phyloP scores from a whole-genome alignment of 495 filamentous ascomycete species.

The Hypoxylon intermedium region DNA sequence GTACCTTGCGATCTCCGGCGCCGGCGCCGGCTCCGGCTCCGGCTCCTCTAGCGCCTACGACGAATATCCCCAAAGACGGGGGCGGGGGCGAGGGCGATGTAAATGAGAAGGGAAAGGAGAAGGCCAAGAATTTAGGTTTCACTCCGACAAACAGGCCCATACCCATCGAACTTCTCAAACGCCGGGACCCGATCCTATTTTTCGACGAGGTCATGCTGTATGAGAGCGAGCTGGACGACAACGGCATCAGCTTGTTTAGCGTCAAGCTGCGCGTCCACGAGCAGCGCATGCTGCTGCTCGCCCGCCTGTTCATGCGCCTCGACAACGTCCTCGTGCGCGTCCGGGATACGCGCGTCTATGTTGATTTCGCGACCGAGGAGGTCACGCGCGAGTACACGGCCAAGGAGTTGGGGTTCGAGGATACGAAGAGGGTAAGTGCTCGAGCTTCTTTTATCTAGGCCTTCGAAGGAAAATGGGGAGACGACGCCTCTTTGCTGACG shows the following conservation, averaged over 20 bases:
- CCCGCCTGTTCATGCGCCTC: constrained; percentile 90
- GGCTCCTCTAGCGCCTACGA: neutral
- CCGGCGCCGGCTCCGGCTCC: neutral
- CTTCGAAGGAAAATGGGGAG: neutral
- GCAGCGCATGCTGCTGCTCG: constrained; percentile 79
- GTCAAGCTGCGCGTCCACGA: constrained; percentile 94
- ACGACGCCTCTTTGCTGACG: constrained; percentile 1
- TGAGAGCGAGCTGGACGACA: constrained; percentile 97
- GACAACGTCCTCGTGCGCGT: constrained; percentile 88
- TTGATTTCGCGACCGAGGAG: constrained; percentile 83
- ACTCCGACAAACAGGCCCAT: constrained; percentile 65
- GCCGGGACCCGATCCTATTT: constrained; percentile 87
- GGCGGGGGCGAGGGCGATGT: neutral
- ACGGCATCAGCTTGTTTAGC: constrained; percentile 86
- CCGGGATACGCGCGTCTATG: constrained; percentile 87
- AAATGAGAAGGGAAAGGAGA: neutral
- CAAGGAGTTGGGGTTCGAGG: constrained; percentile 78
- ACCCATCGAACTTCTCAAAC: constrained; percentile 81
- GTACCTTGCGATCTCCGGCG: no score
- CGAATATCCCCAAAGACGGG: neutral
- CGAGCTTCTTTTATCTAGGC: neutral
- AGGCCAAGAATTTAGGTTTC: constrained; percentile 48
- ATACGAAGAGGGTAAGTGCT: constrained; percentile 72
- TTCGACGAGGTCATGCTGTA: constrained; percentile 95
- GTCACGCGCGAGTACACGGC: constrained; percentile 89